Conservation (phyloP, 352 stramenopile genomes). For the Pythium vanterpoolii region DNA sequence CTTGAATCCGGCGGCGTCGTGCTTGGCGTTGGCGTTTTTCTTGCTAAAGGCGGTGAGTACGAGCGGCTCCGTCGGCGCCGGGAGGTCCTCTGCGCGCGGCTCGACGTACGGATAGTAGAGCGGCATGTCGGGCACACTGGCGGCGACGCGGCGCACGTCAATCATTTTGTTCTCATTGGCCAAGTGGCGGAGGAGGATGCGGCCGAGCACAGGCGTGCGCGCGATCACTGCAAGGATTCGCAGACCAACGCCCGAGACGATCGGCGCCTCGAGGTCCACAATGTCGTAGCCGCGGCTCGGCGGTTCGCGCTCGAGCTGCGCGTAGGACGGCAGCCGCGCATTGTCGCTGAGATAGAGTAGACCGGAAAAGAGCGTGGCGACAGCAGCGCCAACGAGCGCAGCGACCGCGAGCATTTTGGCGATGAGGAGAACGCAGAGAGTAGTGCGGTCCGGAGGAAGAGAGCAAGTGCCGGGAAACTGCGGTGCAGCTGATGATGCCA, state of each 20-base stretch:
- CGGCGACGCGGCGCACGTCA: constrained; percentile 48
- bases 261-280: constrained; percentile 37
- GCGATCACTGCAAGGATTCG: constrained; percentile 26
- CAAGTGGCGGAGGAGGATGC: constrained; percentile 44
- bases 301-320: constrained; percentile 35
- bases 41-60: constrained; percentile 20
- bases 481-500: not conserved
- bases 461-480: not conserved
- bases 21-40: constrained; percentile 26
- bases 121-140: constrained; percentile 62
- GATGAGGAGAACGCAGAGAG: not conserved
- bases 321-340: constrained; percentile 33
- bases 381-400: constrained; percentile 27
- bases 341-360: constrained; percentile 54
- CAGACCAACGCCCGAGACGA: constrained; percentile 47
- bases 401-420: constrained; percentile 36
- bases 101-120: constrained; percentile 81
- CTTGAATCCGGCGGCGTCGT: constrained; percentile 39
- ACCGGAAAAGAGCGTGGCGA: constrained; percentile 41
- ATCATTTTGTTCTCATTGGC: constrained; percentile 62
- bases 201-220: constrained; percentile 44
- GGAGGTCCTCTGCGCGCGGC: constrained; percentile 8
- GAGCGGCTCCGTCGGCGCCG: constrained; percentile 12
- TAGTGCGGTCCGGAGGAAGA: not conserved
- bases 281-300: constrained; percentile 50